phyloP scores from a whole-genome alignment of 1,284 basidiomycete genomes.

The Baeospora myosura region DNA sequence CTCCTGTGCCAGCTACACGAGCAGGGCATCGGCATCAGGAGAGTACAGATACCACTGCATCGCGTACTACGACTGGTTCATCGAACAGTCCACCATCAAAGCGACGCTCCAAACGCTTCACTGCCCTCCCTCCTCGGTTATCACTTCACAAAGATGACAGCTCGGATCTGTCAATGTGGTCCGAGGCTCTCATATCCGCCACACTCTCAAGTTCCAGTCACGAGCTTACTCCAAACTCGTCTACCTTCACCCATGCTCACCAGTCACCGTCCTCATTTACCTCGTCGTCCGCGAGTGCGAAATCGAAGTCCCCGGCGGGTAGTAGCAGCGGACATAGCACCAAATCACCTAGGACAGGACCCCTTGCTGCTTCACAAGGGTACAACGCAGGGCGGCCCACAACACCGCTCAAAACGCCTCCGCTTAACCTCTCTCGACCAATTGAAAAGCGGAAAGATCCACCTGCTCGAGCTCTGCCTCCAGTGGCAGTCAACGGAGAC shows the following conservation, averaged over 20 bases:
- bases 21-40: not conserved
- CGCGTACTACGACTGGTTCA: too few species aligned
- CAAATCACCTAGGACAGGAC: too few species aligned
- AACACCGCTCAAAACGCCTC: too few species aligned
- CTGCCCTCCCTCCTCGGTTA: conserved; percentile 42
- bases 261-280: too few species aligned
- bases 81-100: conserved; percentile 10
- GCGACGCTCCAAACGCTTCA: conserved; percentile 22
- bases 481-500: not conserved
- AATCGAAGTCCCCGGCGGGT: too few species aligned
- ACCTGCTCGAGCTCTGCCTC: too few species aligned
- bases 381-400: too few species aligned
- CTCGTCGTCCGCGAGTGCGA: not conserved
- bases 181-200: conserved; percentile 10
- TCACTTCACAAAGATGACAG: conserved; percentile 39
- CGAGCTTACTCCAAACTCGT: not conserved
- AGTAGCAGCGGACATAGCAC: too few species aligned
- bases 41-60: too few species aligned
- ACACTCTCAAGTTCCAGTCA: conserved; percentile 5
- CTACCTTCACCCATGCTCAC: not conserved
- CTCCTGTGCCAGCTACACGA: not conserved
- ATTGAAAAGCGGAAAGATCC: too few species aligned
- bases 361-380: too few species aligned
- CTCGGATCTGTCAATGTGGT: conserved; percentile 23
- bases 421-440: too few species aligned